These are phyloP conservation scores for Phanerodontia chrysosporium DNA, from an alignment of 768 basidiomycete genomes.

Conservation along the genomic window DNA sequence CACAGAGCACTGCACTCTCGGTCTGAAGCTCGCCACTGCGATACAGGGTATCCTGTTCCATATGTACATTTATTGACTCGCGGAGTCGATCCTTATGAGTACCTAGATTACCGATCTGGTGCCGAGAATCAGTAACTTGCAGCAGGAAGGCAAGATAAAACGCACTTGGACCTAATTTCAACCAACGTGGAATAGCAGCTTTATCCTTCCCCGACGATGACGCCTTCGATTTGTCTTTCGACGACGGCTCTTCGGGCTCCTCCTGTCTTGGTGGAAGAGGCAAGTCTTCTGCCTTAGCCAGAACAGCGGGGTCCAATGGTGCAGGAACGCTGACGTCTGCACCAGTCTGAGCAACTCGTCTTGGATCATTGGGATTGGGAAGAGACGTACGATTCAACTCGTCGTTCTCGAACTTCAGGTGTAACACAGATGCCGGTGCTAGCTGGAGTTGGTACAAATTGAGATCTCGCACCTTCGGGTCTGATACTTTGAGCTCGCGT, in stretches of 20 bases:
- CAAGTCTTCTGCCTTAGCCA: constrained; percentile 60
- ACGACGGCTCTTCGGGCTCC: constrained; percentile 12
- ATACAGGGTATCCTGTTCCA: neutral
- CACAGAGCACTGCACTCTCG: neutral
- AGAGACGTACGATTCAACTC: constrained; percentile 54
- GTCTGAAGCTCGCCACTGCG: neutral
- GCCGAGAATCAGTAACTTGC: neutral
- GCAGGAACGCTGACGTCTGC: constrained; percentile 57
- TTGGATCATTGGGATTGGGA: neutral
- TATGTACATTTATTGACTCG: neutral
- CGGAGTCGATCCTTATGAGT: too few relatives aligned
- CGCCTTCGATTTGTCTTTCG: constrained; percentile 5
- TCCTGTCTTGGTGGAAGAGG: constrained; percentile 42
- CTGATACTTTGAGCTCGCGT: constrained; percentile 79
- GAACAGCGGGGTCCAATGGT: constrained; percentile 56
- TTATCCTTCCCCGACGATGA: constrained; percentile 31
- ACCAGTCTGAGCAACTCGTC: neutral
- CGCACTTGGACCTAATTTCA: constrained; percentile 48
- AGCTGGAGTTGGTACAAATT: constrained; percentile 67
- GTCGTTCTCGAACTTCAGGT: constrained; percentile 73
- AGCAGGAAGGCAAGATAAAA: neutral
- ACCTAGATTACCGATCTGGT: neutral
- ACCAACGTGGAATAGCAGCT: constrained; percentile 71
- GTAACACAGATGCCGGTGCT: constrained; percentile 74
- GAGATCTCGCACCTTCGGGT: constrained; percentile 65